A percentile compares a stretch with the other conserved stretches of the same genome.
These are phyloP conservation scores for Monosporascus ibericus DNA, from an alignment of 2,329 filamentous ascomycete genomes.

Conservation along the genomic window DNA sequence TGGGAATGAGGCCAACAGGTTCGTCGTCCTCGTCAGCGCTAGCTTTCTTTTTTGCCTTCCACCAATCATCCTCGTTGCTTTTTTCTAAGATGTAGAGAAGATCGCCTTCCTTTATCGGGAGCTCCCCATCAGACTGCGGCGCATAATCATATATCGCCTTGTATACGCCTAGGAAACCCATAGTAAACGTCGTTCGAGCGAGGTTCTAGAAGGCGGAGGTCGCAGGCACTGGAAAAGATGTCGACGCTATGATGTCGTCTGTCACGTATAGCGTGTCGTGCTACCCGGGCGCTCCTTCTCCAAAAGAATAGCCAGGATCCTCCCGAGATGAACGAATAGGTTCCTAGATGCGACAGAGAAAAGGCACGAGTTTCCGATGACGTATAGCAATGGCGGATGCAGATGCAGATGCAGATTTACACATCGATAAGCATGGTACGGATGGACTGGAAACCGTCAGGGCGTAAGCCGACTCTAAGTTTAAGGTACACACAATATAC, in stretches of 20 bases:
- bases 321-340: background rate
- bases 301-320: no score
- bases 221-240: background rate
- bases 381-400: background rate
- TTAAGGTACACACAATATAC: background rate
- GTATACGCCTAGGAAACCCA: conserved; percentile 91
- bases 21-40: conserved; percentile 80
- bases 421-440: background rate
- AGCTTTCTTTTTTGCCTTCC: conserved; percentile 92
- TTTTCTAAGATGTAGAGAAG: conserved; percentile 85
- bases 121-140: conserved; percentile 79
- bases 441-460: background rate
- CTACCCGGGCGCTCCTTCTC: no score
- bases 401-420: no score
- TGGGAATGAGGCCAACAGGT: conserved; percentile 82
- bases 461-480: background rate
- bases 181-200: conserved; percentile 30
- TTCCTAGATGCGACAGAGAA: background rate
- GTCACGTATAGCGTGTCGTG: no score
- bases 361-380: background rate
- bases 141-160: conserved; percentile 88
- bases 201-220: background rate
- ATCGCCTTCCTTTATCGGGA: conserved; percentile 80
- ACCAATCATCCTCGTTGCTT: conserved; percentile 75
- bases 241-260: no score